Evolutionary conservation across 495 filamentous ascomycete species (phyloP).

Genomic region (Neurospora tetrasperma): DNA sequence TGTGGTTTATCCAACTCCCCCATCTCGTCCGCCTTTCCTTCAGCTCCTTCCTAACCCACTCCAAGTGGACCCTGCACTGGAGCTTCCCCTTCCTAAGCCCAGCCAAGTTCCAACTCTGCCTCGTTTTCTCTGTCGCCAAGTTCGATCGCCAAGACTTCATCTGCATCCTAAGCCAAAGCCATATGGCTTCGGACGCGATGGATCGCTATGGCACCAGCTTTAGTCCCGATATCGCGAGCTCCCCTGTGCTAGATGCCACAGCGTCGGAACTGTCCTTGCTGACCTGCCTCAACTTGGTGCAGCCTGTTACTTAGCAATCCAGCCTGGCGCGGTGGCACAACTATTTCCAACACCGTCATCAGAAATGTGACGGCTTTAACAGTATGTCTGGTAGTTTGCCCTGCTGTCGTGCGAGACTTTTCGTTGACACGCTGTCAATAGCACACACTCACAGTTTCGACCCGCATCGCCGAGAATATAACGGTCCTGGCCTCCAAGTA

Average conservation of each 20-base stretch:
- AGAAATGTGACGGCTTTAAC: conserved; percentile 38
- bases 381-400: conserved; percentile 20
- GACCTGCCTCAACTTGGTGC: background rate
- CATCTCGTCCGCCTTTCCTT: background rate
- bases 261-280: background rate
- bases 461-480: conserved; percentile 48
- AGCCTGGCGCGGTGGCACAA: conserved; percentile 28
- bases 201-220: background rate
- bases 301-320: conserved; percentile 42
- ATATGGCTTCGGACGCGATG: background rate
- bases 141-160: background rate
- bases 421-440: background rate
- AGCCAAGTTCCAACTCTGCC: background rate
- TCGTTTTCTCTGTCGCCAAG: background rate
- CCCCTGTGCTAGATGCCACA: background rate
- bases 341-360: conserved; percentile 35
- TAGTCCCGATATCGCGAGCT: background rate
- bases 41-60: background rate
- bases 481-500: conserved; percentile 60
- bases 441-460: conserved; percentile 36
- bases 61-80: background rate
- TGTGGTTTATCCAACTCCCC: background rate
- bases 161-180: background rate
- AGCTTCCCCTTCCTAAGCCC: background rate
- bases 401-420: background rate